Evolutionary conservation across 2,329 filamentous ascomycete species (phyloP).

Genomic region (Fusarium pseudonygamai): DNA sequence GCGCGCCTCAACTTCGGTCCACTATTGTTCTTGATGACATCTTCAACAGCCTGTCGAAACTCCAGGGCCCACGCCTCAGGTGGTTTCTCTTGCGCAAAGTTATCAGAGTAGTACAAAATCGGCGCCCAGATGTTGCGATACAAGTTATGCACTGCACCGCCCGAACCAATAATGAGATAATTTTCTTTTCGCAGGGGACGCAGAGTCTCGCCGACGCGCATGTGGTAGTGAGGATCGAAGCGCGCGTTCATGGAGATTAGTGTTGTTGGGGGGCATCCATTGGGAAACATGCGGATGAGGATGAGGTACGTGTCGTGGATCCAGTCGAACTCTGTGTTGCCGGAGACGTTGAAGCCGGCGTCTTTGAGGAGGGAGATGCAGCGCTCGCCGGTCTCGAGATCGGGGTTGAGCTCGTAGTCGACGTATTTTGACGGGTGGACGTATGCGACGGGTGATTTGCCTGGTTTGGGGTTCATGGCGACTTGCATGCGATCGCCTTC

Average conservation of each 20-base stretch:
- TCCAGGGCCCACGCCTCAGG: conserved; percentile 64
- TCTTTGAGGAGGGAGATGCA: conserved; percentile 60
- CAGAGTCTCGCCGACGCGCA: conserved; percentile 29
- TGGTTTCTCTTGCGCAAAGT: conserved; percentile 31
- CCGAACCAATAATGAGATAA: conserved; percentile 63
- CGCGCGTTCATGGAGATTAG: conserved; percentile 40
- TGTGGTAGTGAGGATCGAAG: conserved; percentile 40
- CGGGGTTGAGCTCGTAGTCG: conserved; percentile 68
- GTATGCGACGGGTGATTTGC: conserved; percentile 72
- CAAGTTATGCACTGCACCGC: conserved; percentile 75
- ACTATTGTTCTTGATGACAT: conserved; percentile 55
- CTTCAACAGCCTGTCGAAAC: conserved; percentile 72
- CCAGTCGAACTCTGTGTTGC: conserved; percentile 71
- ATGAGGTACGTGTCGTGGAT: conserved; percentile 78
- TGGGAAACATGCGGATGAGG: conserved; percentile 75
- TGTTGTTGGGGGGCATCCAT: conserved; percentile 71
- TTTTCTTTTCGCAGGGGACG: conserved; percentile 18
- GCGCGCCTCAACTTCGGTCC: conserved; percentile 62
- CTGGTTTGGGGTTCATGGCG: conserved; percentile 66
- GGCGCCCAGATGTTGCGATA: conserved; percentile 73
- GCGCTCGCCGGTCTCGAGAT: conserved; percentile 61
- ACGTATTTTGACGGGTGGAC: conserved; percentile 73
- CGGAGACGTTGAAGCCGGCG: conserved; percentile 62
- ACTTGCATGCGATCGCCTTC: conserved; percentile 66
- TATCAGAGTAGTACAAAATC: conserved; percentile 58